phyloP scores from a whole-genome alignment of 2,329 filamentous ascomycete genomes.

The Conoideocrella luteorostrata region DNA sequence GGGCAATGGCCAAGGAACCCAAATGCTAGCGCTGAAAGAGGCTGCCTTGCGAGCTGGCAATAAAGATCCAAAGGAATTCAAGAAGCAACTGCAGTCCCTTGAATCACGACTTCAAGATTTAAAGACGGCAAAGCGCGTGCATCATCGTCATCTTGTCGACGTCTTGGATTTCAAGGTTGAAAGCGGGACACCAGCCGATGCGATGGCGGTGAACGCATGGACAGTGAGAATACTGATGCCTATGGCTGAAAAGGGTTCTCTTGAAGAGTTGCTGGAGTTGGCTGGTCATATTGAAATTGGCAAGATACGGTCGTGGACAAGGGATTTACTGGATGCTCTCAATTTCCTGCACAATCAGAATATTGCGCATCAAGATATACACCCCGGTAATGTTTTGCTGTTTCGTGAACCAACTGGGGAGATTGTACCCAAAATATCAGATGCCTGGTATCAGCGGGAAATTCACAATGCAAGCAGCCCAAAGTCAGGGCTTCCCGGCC shows the following conservation, averaged over 20 bases:
- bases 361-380: slow-evolving; percentile 76
- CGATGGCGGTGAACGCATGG: slow-evolving; percentile 44
- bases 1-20: slow-evolving; percentile 45
- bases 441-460: slow-evolving; percentile 64
- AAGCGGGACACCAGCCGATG: slow-evolving; percentile 37
- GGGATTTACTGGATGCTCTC: slow-evolving; percentile 82
- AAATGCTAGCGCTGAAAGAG: slow-evolving; percentile 70
- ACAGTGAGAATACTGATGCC: slow-evolving; percentile 70
- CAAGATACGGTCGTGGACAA: slow-evolving; percentile 82
- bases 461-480: slow-evolving; percentile 54
- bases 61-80: slow-evolving; percentile 58
- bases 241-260: slow-evolving; percentile 72
- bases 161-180: slow-evolving; percentile 80
- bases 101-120: slow-evolving; percentile 71
- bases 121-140: slow-evolving; percentile 65
- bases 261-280: slow-evolving; percentile 76
- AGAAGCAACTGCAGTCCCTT: slow-evolving; percentile 68
- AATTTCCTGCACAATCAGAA: slow-evolving; percentile 82
- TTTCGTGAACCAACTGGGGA: slow-evolving; percentile 63
- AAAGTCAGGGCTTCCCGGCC: slow-evolving; percentile 45
- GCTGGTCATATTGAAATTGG: slow-evolving; percentile 66
- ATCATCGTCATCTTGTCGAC: slow-evolving; percentile 70
- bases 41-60: slow-evolving; percentile 51
- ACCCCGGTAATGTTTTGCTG: slow-evolving; percentile 72
- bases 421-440: slow-evolving; percentile 66